Evolutionary conservation across 2,329 filamentous ascomycete genomes (phyloP), one percentile per base, ranked within the genome.

Genomic region (Pseudogymnoascus destructans): DNA sequence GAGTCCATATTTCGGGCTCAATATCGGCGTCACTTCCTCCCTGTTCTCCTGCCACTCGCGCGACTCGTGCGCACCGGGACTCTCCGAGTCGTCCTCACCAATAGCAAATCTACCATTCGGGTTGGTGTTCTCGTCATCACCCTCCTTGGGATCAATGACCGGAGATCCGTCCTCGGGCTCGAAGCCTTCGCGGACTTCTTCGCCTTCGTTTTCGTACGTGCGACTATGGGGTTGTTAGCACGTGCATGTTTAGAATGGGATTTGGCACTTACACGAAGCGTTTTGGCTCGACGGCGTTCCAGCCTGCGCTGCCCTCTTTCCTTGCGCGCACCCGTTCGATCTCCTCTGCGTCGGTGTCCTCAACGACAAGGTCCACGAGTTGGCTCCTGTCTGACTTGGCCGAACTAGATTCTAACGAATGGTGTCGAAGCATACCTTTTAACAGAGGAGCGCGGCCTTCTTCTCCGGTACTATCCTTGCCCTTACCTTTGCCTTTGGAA

Each of bases 291-390:
- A 73, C 73, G 55, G 77, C 75, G 62, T 84, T 82, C 78, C 79
- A 82, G 15, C 74, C 77, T 23, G 81, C 75, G 23, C 81, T 78
- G 55, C 80, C 79, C 69, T 84, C 81, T 66, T 82, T 82, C 57
- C 80, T 75, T 10, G 78, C 78, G 57, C 81, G 75, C n/a, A 79
- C 77, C 54, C 80, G 77, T 60, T 85, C 81, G 52, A 79, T 73
- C 58, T 81, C 76, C 66, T 85, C 82, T 5, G 81, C 82, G 52
- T 80, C 70, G 46, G 71, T 75, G 66, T 86, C 81, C 70, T 86
- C 82, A 7, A 87, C 79, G 0, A 86, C 77, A 3, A 87, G 71
- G 66, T 87, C 83, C 9, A 86, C 82, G 4, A 86, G 72, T 64
- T 86, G 83, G 62, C 80, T 82, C 61, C 73, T 74, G 62, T 78